phyloP scores from a whole-genome alignment of 805 yeast genomes.

The Hermanozyma aechmeae region DNA sequence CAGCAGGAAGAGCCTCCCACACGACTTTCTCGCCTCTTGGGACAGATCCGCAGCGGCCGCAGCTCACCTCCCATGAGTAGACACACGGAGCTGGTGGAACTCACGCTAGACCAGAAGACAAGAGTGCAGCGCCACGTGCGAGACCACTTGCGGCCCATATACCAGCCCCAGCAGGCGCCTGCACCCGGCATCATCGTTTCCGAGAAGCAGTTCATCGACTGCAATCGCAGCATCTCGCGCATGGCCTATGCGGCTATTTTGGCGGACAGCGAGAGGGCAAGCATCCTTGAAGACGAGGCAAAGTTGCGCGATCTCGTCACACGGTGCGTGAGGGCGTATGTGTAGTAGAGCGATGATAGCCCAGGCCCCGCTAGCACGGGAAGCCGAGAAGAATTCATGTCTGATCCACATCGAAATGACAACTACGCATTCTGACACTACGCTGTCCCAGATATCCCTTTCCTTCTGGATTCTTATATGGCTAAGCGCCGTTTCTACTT shows the following conservation, averaged over 20 bases:
- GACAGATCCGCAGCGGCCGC: too few relatives aligned
- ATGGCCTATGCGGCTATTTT: conserved; percentile 36
- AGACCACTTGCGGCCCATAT: conserved; percentile 39
- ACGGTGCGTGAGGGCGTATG: conserved; percentile 12
- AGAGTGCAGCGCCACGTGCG: conserved; percentile 51
- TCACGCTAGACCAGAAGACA: conserved; percentile 38
- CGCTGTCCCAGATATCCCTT: too few relatives aligned
- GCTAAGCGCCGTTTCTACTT: too few relatives aligned
- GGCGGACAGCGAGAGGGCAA: conserved; percentile 4
- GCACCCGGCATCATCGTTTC: conserved; percentile 13
- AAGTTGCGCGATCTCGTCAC: conserved; percentile 15
- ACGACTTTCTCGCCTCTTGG: too few relatives aligned
- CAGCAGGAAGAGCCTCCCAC: too few relatives aligned
- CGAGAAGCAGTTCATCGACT: conserved; percentile 40
- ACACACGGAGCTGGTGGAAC: conserved; percentile 5
- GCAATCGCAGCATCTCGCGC: conserved; percentile 58
- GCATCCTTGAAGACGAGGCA: conserved; percentile 5
- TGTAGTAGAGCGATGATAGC: too few relatives aligned
- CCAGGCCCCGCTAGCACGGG: too few relatives aligned
- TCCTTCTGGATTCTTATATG: too few relatives aligned
- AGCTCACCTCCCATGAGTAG: too few relatives aligned
- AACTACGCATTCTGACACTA: too few relatives aligned
- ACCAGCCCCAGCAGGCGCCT: conserved; percentile 18
- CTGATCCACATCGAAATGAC: too few relatives aligned
- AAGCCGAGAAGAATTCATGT: too few relatives aligned